These are phyloP conservation scores for Fermentozyma sake DNA, from an alignment of 1,139 yeast genomes.

Conservation along the genomic window DNA sequence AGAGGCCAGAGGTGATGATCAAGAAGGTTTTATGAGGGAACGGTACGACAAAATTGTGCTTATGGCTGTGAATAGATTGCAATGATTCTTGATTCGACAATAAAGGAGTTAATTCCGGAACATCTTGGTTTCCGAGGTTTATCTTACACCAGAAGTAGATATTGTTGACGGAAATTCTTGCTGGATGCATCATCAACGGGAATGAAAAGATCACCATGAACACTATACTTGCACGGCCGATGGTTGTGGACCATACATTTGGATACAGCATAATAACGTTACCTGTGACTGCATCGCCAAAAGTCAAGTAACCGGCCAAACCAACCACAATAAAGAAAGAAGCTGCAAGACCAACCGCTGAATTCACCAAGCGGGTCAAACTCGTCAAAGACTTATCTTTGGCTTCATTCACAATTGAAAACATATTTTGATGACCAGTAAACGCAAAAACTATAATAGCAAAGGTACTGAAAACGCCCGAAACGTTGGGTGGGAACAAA, in stretches of 20 bases:
- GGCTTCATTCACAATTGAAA: slow-evolving; percentile 48
- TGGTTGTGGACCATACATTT: slow-evolving; percentile 39
- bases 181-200: slow-evolving; percentile 92
- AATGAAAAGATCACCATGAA: slow-evolving; percentile 81
- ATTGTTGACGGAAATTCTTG: slow-evolving; percentile 79
- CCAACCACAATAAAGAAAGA: slow-evolving; percentile 37
- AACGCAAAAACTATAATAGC: slow-evolving; percentile 46
- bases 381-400: slow-evolving; percentile 49
- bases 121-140: slow-evolving; percentile 1
- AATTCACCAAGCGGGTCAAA: slow-evolving; percentile 47
- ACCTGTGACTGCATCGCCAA: slow-evolving; percentile 51
- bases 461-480: slow-evolving; percentile 62
- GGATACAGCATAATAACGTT: slow-evolving; percentile 74
- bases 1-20: slow-evolving; percentile 41
- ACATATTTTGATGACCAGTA: slow-evolving; percentile 51
- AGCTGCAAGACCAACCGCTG: slow-evolving; percentile 45
- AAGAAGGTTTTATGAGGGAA: slow-evolving; percentile 47
- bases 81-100: slow-evolving; percentile 12
- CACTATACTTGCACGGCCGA: slow-evolving; percentile 75
- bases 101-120: slow-evolving; percentile 6
- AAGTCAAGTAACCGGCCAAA: slow-evolving; percentile 40
- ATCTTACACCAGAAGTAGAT: slow-evolving; percentile 49
- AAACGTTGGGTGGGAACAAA: slow-evolving; percentile 51
- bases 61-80: too few relatives aligned
- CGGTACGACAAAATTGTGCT: slow-evolving; percentile 36